These are phyloP conservation scores for Eucalyptus albens DNA, from an alignment of 345 rosid species.

Conservation along the genomic window DNA sequence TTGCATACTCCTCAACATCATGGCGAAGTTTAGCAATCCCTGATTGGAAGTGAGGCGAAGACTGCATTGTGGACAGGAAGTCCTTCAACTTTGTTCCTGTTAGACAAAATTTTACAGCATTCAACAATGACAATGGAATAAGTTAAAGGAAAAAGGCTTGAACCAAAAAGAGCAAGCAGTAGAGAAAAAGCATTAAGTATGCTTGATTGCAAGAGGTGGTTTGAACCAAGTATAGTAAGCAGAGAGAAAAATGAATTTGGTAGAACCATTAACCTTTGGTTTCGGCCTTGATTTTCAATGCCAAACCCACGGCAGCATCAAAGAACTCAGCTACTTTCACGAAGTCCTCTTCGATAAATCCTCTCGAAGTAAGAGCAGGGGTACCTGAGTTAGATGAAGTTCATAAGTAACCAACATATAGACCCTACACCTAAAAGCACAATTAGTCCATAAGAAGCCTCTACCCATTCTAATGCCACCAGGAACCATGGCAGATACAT, in stretches of 20 bases:
- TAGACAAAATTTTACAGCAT: not conserved
- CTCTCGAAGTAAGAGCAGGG: conserved; percentile 88
- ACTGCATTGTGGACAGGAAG: conserved; percentile 50
- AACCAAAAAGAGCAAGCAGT: not conserved
- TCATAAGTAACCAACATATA: not conserved
- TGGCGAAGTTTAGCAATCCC: conserved; percentile 61
- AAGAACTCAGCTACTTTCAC: conserved; percentile 81
- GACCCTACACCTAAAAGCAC: not conserved
- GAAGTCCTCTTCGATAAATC: conserved; percentile 83
- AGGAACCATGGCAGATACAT: conserved; percentile 99
- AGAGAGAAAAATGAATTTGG: not conserved
- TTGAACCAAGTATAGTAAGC: not conserved
- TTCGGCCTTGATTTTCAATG: conserved; percentile 71
- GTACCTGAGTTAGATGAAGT: conserved; percentile 47
- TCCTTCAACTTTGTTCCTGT: conserved; percentile 90
- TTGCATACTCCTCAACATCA: conserved; percentile 77
- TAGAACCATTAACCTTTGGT: conserved; percentile 45
- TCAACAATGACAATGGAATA: not conserved
- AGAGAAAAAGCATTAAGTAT: not conserved
- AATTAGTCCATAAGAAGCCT: not conserved
- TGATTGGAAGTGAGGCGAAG: conserved; percentile 37
- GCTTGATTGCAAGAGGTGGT: not conserved
- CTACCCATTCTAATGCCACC: conserved; percentile 99
- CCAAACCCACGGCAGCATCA: conserved; percentile 55
- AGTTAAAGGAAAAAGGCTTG: not conserved